phyloP scores from a whole-genome alignment of 148 eudicot species.

The Vaccinium darrowii region DNA sequence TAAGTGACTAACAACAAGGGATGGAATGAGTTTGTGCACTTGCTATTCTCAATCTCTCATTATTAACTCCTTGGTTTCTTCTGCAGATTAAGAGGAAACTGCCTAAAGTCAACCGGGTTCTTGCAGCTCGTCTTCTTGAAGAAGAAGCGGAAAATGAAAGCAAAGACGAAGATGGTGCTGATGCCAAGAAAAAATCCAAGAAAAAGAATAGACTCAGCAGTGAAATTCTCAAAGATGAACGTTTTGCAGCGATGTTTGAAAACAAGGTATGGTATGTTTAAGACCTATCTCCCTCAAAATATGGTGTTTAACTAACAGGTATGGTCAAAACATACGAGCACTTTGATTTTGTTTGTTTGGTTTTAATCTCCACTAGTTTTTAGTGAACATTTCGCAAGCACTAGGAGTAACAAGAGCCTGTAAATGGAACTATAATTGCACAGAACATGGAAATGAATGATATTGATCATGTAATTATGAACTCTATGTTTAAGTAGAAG shows the following conservation, averaged over 20 bases:
- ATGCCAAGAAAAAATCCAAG: slow-evolving; percentile 57
- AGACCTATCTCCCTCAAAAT: not conserved
- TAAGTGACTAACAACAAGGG: not conserved
- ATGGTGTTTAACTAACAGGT: not conserved
- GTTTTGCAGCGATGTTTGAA: slow-evolving; percentile 59
- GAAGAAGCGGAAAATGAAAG: slow-evolving; percentile 62
- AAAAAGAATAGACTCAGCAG: slow-evolving; percentile 58
- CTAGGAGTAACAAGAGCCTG: not conserved
- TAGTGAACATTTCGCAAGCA: not conserved
- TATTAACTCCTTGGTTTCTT: not conserved
- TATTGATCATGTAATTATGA: not conserved
- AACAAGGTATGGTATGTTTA: slow-evolving; percentile 47
- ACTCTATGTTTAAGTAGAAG: not conserved
- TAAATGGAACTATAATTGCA: slow-evolving; percentile 2
- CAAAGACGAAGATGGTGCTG: slow-evolving; percentile 42
- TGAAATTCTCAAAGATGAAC: slow-evolving; percentile 67
- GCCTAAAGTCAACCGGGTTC: slow-evolving; percentile 67
- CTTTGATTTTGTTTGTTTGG: not conserved
- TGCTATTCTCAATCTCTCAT: not conserved
- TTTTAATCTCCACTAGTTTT: not conserved
- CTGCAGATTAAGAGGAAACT: slow-evolving; percentile 65
- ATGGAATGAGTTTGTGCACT: not conserved
- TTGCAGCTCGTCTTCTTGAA: slow-evolving; percentile 48
- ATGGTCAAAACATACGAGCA: not conserved
- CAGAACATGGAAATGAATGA: not conserved